Conservation (phyloP, 129 eudicot species). For the Erigeron canadensis region DNA sequence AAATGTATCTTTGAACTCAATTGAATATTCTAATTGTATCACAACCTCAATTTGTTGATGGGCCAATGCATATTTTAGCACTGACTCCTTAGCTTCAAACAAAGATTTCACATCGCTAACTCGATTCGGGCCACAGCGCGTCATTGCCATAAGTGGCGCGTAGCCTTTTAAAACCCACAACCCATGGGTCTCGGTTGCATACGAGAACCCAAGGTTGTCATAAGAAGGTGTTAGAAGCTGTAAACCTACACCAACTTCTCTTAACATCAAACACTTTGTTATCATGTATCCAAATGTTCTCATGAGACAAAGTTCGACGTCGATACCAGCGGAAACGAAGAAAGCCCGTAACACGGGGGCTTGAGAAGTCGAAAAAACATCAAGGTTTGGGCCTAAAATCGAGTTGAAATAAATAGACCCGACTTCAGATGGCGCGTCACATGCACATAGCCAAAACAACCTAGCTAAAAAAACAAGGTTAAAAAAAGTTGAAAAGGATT, state of each 20-base stretch:
- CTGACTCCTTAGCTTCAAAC: constrained; percentile 61
- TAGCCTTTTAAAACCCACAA: constrained; percentile 79
- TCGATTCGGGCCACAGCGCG: constrained; percentile 24
- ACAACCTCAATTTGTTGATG: constrained; percentile 90
- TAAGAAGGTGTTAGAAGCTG: constrained; percentile 42
- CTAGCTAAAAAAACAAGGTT: constrained; percentile 61
- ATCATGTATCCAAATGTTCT: constrained; percentile 91
- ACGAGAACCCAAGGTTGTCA: constrained; percentile 60
- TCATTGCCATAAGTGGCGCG: constrained; percentile 62
- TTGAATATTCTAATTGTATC: constrained; percentile 72
- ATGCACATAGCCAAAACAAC: constrained; percentile 76
- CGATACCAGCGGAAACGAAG: constrained; percentile 58
- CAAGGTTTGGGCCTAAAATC: constrained; percentile 63
- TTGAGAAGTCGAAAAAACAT: constrained; percentile 43
- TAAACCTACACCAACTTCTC: constrained; percentile 69
- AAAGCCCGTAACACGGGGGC: constrained; percentile 60
- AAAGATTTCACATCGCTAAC: constrained; percentile 9
- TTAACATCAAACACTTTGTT: constrained; percentile 67
- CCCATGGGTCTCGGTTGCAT: constrained; percentile 75
- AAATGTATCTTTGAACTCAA: constrained; percentile 42
- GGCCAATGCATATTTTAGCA: constrained; percentile 72
- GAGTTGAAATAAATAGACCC: constrained; percentile 70
- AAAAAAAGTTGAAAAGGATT: constrained; percentile 74
- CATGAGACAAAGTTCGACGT: constrained; percentile 73
- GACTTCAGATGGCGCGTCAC: constrained; percentile 72